Evolutionary conservation across 208 protist species (phyloP).

Genomic region (Leishmania martiniquensis): DNA sequence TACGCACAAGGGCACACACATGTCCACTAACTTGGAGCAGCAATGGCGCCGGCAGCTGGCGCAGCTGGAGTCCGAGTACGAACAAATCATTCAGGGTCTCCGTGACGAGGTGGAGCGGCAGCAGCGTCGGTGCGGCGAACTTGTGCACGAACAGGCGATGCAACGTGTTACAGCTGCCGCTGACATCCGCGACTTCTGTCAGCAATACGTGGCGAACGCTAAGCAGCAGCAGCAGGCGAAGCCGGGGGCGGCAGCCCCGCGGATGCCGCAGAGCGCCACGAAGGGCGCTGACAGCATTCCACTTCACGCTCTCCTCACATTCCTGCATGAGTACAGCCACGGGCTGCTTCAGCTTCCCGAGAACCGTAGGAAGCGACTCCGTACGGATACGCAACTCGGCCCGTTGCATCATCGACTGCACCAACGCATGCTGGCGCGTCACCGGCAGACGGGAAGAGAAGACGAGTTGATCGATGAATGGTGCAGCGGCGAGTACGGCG

Average conservation of each 20-base stretch:
- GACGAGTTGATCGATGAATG: conserved; percentile 43
- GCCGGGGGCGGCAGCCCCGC: not conserved
- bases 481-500: conserved; percentile 14
- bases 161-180: conserved; percentile 64
- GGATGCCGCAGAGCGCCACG: conserved; percentile 2
- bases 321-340: conserved; percentile 82
- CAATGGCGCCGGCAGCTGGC: conserved; percentile 59
- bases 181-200: conserved; percentile 69
- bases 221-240: conserved; percentile 17
- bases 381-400: conserved; percentile 18
- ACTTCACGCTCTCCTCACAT: conserved; percentile 46
- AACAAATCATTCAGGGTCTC: conserved; percentile 55
- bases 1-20: too few species aligned
- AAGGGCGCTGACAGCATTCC: conserved; percentile 44
- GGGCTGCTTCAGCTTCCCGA: conserved; percentile 64
- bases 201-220: conserved; percentile 46
- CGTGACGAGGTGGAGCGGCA: conserved; percentile 71
- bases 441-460: conserved; percentile 38
- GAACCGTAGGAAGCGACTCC: conserved; percentile 66
- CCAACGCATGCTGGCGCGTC: conserved; percentile 68
- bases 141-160: conserved; percentile 71
- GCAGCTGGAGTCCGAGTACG: conserved; percentile 58
- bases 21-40: conserved; percentile 41
- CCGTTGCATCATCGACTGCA: conserved; percentile 52
- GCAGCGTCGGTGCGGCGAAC: conserved; percentile 64